phyloP scores from a whole-genome alignment of 768 basidiomycete species.

The Rhodosporidiobolus odoratus region DNA sequence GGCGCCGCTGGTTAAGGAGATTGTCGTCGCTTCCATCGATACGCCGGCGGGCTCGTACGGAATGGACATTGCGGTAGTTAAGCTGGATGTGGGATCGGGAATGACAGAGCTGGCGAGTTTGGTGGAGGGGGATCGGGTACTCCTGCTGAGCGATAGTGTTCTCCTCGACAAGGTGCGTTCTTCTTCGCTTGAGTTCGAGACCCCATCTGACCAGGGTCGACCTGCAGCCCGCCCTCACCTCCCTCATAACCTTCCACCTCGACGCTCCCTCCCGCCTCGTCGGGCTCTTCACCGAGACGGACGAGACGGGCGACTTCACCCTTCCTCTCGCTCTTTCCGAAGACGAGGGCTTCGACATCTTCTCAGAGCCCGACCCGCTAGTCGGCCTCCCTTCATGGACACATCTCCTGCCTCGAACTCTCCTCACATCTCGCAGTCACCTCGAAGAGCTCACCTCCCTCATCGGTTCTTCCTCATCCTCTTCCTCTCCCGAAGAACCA shows the following conservation, averaged over 20 bases:
- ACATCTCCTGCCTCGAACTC: conserved; percentile 20
- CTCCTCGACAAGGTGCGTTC: conserved; percentile 27
- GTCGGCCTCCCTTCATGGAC: conserved; percentile 12
- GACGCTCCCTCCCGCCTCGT: conserved; percentile 12
- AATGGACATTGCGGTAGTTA: conserved; percentile 1
- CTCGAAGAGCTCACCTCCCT: conserved; percentile 15
- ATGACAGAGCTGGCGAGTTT: conserved; percentile 6
- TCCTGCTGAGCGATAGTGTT: conserved; percentile 29
- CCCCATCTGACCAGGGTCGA: no score
- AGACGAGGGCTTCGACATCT: conserved; percentile 7
- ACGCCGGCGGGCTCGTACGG: conserved; percentile 13
- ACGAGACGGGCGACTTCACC: not conserved
- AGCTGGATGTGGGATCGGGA: conserved; percentile 13
- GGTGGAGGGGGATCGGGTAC: conserved; percentile 5
- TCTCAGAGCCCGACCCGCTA: conserved; percentile 17
- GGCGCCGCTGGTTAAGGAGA: conserved; percentile 12
- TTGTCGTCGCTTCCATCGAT: conserved; percentile 28
- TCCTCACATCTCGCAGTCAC: conserved; percentile 11
- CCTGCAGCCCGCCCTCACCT: conserved; percentile 16
- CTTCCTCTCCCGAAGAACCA: not conserved
- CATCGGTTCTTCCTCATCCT: not conserved
- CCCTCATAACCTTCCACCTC: conserved; percentile 28
- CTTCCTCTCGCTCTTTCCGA: not conserved
- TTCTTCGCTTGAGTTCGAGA: no score
- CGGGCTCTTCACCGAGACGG: conserved; percentile 16